Percentiles rank a stretch among this genome's conserved stretches.
These are phyloP conservation scores for Themeda triandra DNA, from an alignment of 176 grass and related monocot species.

Conservation along the genomic window DNA sequence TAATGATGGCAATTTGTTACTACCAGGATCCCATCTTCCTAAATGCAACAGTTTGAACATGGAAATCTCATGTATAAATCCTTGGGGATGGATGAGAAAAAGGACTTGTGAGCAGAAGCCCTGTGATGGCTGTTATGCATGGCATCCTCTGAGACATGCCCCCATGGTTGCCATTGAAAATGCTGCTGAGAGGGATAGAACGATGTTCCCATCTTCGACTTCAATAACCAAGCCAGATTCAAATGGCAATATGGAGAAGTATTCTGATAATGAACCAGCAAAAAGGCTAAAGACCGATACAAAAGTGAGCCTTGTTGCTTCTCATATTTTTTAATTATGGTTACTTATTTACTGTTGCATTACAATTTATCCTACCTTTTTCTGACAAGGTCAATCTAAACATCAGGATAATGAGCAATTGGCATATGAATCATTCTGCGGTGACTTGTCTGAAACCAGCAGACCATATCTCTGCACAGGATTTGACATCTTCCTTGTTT, in stretches of 20 bases:
- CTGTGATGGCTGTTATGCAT: slow-evolving; percentile 30
- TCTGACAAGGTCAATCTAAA: slow-evolving; percentile 12
- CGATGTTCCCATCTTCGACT: slow-evolving; percentile 40
- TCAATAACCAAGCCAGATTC: neutral
- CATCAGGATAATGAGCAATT: slow-evolving; percentile 29
- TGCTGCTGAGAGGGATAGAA: slow-evolving; percentile 62
- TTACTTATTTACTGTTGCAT: neutral
- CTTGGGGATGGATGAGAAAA: slow-evolving; percentile 67
- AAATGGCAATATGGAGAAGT: slow-evolving; percentile 21
- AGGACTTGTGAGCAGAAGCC: slow-evolving; percentile 20
- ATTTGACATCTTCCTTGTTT: slow-evolving; percentile 84
- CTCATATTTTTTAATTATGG: neutral
- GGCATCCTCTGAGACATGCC: slow-evolving; percentile 89
- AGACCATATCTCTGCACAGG: slow-evolving; percentile 92
- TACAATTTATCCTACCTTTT: neutral
- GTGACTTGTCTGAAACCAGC: slow-evolving; percentile 34
- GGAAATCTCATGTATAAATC: slow-evolving; percentile 68
- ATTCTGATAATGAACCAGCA: slow-evolving; percentile 45
- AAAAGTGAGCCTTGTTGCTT: slow-evolving; percentile 39
- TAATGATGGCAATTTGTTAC: neutral
- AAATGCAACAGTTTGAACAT: slow-evolving; percentile 21
- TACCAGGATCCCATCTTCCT: neutral
- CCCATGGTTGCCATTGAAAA: slow-evolving; percentile 85
- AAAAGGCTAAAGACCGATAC: slow-evolving; percentile 61
- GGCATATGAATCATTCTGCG: slow-evolving; percentile 3